Conservation (phyloP, 345 rosid genomes). For the Ailanthus altissimus region DNA sequence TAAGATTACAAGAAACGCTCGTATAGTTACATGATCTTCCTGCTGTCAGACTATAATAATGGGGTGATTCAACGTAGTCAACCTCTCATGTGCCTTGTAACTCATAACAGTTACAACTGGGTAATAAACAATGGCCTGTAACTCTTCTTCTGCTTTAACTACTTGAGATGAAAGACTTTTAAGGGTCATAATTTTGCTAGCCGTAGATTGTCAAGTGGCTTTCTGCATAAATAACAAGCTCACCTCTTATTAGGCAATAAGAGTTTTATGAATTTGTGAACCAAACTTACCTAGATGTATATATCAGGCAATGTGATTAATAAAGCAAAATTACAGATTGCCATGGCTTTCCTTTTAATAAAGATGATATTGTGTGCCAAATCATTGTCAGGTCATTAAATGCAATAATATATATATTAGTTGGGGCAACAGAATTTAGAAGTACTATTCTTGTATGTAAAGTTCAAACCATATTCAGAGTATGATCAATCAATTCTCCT, state of each 20-base stretch:
- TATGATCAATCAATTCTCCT: neutral
- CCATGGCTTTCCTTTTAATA: neutral
- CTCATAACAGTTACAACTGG: neutral
- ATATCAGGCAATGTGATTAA: neutral
- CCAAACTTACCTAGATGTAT: neutral
- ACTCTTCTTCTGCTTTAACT: neutral
- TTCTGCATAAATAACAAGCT: neutral
- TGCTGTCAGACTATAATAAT: neutral
- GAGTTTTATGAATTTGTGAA: neutral
- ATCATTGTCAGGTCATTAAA: neutral
- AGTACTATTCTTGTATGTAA: neutral
- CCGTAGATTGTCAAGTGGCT: neutral
- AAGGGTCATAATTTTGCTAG: neutral
- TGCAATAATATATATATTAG: neutral
- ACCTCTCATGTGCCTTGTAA: neutral
- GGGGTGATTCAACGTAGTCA: neutral
- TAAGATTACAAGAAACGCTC: neutral
- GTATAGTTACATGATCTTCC: neutral
- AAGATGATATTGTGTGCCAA: neutral
- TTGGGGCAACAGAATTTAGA: neutral
- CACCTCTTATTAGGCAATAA: neutral
- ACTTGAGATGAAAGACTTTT: neutral
- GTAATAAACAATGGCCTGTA: neutral
- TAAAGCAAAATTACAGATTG: neutral
- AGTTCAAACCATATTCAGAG: neutral